These are phyloP conservation scores for Hymenoscyphus fructigenus DNA, from an alignment of 2,329 filamentous ascomycete species.

Conservation along the genomic window DNA sequence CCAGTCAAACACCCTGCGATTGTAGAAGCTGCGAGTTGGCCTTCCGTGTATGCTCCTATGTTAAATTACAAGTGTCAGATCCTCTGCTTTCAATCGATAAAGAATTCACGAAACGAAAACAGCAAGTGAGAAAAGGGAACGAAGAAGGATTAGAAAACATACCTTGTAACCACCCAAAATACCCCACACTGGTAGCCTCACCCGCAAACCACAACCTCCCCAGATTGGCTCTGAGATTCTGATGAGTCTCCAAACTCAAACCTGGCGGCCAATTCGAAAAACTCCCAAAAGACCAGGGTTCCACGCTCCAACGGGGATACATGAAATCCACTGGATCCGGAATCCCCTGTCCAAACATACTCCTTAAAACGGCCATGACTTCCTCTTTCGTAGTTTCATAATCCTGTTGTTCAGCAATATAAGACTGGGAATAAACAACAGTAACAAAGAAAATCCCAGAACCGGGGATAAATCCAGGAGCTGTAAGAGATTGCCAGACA, in stretches of 20 bases:
- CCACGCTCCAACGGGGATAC: conserved; percentile 51
- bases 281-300: conserved; percentile 53
- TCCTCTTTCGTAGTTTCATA: conserved; percentile 50
- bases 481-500: conserved; percentile 62
- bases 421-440: conserved; percentile 55
- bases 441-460: conserved; percentile 68
- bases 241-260: conserved; percentile 62
- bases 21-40: conserved; percentile 47
- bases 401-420: conserved; percentile 57
- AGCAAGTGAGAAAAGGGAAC: neutral
- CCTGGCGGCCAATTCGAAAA: conserved; percentile 69
- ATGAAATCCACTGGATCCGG: conserved; percentile 52
- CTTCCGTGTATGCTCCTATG: conserved; percentile 53
- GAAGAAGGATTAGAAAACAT: neutral
- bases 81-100: neutral
- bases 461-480: conserved; percentile 55
- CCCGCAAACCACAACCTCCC: conserved; percentile 63
- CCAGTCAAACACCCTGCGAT: conserved; percentile 42
- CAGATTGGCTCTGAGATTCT: conserved; percentile 66
- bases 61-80: neutral
- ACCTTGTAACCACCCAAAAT: conserved; percentile 66
- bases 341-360: conserved; percentile 50
- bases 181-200: conserved; percentile 60
- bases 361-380: conserved; percentile 26
- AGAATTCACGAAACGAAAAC: no score